Conservation (phyloP, 2,329 filamentous ascomycete species). For the Aureobasidium sp. region DNA sequence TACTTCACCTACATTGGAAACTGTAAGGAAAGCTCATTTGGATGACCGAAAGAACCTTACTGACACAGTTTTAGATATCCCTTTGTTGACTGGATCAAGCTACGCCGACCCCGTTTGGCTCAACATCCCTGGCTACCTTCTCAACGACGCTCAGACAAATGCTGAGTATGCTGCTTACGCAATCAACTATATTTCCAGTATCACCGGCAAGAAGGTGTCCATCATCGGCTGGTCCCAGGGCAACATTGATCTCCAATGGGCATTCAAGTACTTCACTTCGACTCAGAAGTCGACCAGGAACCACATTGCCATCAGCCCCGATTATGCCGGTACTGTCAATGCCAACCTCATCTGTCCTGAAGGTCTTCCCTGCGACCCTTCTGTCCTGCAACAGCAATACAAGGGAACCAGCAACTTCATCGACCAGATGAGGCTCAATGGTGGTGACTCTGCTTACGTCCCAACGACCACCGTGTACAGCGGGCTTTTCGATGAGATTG, state of each 20-base stretch:
- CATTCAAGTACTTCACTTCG: constrained; percentile 51
- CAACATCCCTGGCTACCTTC: constrained; percentile 45
- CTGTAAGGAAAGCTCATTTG: constrained; percentile 17
- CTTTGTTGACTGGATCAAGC: constrained; percentile 29
- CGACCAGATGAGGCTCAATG: constrained; percentile 34
- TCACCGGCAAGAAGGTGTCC: constrained; percentile 36
- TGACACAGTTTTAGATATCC: constrained; percentile 30
- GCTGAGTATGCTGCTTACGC: constrained; percentile 53
- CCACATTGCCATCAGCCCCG: constrained; percentile 47
- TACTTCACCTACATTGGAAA: constrained; percentile 41
- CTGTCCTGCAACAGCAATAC: constrained; percentile 44
- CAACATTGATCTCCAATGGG: constrained; percentile 50
- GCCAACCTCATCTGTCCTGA: constrained; percentile 30
- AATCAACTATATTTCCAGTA: constrained; percentile 48
- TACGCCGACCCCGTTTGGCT: constrained; percentile 49
- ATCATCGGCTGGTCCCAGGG: constrained; percentile 53
- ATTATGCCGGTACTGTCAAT: constrained; percentile 45
- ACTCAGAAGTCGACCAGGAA: constrained; percentile 41
- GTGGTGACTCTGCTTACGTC: constrained; percentile 48
- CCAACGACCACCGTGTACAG: constrained; percentile 50
- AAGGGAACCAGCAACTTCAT: constrained; percentile 36
- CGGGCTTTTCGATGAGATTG: constrained; percentile 43
- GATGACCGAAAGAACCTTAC: not conserved
- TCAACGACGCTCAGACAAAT: constrained; percentile 46
- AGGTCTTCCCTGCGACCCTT: constrained; percentile 31